These are phyloP conservation scores for Cyclospora cayetanensis DNA, from an alignment of 169 alveolate species.

Conservation along the genomic window DNA sequence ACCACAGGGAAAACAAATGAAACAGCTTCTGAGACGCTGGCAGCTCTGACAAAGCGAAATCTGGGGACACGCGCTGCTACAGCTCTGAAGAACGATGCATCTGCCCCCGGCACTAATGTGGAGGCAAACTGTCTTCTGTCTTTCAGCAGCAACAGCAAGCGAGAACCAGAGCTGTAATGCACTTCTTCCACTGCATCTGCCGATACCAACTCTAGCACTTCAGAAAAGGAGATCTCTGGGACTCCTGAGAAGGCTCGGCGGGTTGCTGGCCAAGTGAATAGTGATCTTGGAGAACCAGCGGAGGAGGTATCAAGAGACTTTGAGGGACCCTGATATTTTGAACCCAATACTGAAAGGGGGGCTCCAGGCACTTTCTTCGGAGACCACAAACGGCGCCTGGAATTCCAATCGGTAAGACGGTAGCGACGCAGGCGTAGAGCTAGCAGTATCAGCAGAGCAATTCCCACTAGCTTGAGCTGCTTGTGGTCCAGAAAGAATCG, in stretches of 20 bases:
- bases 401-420: background rate
- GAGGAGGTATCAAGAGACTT: background rate
- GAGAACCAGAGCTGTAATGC: constrained; percentile 29
- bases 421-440: background rate
- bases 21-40: background rate
- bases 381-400: no score
- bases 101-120: constrained; percentile 38
- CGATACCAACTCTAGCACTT: constrained; percentile 16
- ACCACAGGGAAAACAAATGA: constrained; percentile 1
- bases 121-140: background rate
- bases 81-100: constrained; percentile 27
- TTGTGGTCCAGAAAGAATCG: background rate
- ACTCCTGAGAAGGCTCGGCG: background rate
- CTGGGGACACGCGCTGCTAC: constrained; percentile 37
- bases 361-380: background rate
- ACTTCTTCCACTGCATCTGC: constrained; percentile 6
- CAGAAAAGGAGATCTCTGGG: constrained; percentile 18
- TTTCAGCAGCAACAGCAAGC: background rate
- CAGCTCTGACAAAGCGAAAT: background rate
- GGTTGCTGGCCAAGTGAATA: background rate
- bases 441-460: background rate
- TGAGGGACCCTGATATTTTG: background rate
- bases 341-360: background rate
- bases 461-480: background rate
- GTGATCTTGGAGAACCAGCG: background rate